A percentile compares a stretch with the other conserved stretches of the same genome.
phyloP scores from a whole-genome alignment of 306 rosid species.

The Astragalus membranaceus region DNA sequence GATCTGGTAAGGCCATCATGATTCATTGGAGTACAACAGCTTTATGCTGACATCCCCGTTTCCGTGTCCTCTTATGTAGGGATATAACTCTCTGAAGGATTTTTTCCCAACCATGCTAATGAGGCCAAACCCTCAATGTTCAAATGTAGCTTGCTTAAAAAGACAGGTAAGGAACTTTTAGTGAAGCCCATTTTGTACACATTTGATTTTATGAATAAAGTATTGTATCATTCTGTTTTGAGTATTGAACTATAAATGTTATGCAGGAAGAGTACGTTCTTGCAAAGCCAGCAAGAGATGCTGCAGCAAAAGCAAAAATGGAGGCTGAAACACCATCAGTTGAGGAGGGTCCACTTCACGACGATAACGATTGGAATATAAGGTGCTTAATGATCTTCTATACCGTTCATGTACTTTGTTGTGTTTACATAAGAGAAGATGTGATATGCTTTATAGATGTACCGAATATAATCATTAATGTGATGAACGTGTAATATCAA shows the following conservation, averaged over 20 bases:
- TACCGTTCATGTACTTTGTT: not conserved
- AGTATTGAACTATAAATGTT: not conserved
- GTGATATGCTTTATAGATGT: not conserved
- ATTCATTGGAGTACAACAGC: not conserved
- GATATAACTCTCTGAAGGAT: slow-evolving; percentile 95
- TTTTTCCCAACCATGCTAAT: slow-evolving; percentile 97
- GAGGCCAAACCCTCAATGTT: slow-evolving; percentile 98
- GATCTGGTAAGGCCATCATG: not conserved
- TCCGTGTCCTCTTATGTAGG: slow-evolving; percentile 45
- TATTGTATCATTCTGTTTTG: not conserved
- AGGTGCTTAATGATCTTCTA: slow-evolving; percentile 50
- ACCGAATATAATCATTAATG: slow-evolving; percentile 2
- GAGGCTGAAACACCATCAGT: slow-evolving; percentile 56
- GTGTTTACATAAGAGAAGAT: not conserved
- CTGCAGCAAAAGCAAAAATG: slow-evolving; percentile 75
- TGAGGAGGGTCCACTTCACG: slow-evolving; percentile 64
- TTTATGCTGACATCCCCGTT: not conserved
- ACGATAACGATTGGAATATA: slow-evolving; percentile 93
- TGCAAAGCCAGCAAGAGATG: slow-evolving; percentile 82
- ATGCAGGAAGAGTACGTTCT: slow-evolving; percentile 68
- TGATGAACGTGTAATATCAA: not conserved
- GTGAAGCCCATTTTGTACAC: slow-evolving; percentile 1
- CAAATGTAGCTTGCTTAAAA: slow-evolving; percentile 72
- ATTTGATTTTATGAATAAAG: slow-evolving; percentile 2
- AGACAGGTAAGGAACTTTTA: slow-evolving; percentile 59